Base-by-base conservation (phyloP, 352 stramenopile species). In the Bremia lactucae region DNA sequence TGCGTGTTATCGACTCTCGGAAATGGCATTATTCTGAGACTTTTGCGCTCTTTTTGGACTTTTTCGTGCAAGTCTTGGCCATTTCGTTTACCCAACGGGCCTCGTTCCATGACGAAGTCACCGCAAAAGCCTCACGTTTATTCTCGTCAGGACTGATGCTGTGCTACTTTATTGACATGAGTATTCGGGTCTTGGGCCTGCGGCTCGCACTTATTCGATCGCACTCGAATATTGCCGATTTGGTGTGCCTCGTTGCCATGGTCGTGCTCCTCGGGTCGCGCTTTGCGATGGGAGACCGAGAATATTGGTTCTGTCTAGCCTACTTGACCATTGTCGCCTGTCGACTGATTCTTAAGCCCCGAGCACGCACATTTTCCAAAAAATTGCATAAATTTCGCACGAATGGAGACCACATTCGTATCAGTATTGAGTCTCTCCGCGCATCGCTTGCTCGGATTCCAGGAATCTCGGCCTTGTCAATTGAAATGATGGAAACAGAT, bases 401-500 rank as follows among this genome's bases (percentile, higher is more conserved):
- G 14, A 87, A 90, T 31, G 75, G 73, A 24, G 80, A 93, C 62
- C 72, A 87, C 48, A 86, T 93, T 44, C 76, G 75, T 41, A 75
- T 93, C 29, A 88, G 73, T 21, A 93, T 93, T 49, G 75, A 86
- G 53, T 91, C 77, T 36, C 55, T 93, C 9, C 69, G 78, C 6
- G 67, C 73, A 9, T 90, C 81, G 24, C 54, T 93, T 0, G 68
- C 74, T 8, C 76, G 81, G 13, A 91, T 93, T 42, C 81, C 81
- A 0, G 75, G 73, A 24, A 88, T 93, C 46, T 71, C 77, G 26
- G 81, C 75, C 46, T 61, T 88, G 14, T 53, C 80, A 9, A 87
- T 93, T 24, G 81, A 93, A 61, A 87, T 87, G 73, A 90, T 93
- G 77, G 81, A 93, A 63, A 91, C 75, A 5, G 81, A 93, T 35